Evolutionary conservation across 2,329 filamentous ascomycete genomes (phyloP).

Genomic region (Hymenoscyphus salicellus): DNA sequence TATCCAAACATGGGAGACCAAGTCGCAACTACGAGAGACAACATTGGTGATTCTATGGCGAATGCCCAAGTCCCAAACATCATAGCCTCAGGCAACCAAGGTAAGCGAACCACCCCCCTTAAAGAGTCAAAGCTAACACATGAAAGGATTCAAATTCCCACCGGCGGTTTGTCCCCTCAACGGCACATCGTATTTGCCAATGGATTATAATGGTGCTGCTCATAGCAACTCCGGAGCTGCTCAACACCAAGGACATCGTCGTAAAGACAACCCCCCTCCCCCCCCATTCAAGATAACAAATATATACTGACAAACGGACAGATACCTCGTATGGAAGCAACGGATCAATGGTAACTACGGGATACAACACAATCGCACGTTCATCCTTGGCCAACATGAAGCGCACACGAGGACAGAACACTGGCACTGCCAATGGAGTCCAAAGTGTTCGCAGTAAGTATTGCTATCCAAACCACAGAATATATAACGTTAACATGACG

Average conservation of each 20-base stretch:
- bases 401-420: neutral
- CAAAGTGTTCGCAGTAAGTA: neutral
- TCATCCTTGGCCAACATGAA: neutral
- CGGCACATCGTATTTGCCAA: too few species aligned
- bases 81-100: too few species aligned
- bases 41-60: too few species aligned
- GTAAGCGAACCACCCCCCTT: too few species aligned
- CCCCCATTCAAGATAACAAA: neutral
- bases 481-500: neutral
- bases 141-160: too few species aligned
- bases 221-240: neutral
- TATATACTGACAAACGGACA: neutral
- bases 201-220: too few species aligned
- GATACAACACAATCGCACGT: neutral
- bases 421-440: neutral
- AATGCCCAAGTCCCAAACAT: too few species aligned
- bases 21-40: too few species aligned
- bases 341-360: neutral
- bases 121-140: too few species aligned
- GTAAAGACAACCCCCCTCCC: neutral
- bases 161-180: too few species aligned
- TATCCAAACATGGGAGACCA: too few species aligned
- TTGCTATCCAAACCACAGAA: neutral
- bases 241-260: neutral
- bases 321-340: neutral